phyloP scores from a whole-genome alignment of 208 protist genomes.

The Acanthamoeba rhysodes region DNA sequence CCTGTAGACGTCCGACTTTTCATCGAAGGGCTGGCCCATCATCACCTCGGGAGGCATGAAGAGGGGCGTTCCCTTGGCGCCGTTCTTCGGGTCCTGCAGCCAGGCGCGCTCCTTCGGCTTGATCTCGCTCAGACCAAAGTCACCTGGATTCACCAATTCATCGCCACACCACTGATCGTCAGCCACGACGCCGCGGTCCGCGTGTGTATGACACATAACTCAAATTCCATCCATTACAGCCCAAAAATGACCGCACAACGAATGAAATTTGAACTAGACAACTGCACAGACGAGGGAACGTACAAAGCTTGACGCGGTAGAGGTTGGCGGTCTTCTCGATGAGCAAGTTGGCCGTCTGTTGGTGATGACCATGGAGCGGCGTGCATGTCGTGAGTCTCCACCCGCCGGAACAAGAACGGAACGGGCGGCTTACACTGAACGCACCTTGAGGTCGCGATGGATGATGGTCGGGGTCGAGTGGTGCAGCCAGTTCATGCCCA shows the following conservation, averaged over 20 bases:
- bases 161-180: too few relatives aligned
- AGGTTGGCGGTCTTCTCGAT: constrained; percentile 2
- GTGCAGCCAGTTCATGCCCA: constrained; percentile 85
- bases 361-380: too few relatives aligned
- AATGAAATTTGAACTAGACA: background rate
- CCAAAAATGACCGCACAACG: background rate
- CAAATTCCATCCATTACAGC: too few relatives aligned
- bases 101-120: constrained; percentile 80
- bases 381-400: too few relatives aligned
- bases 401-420: too few relatives aligned
- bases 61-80: constrained; percentile 84
- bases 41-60: constrained; percentile 89
- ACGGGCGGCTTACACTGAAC: too few relatives aligned
- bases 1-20: constrained; percentile 86
- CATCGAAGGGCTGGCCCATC: constrained; percentile 82
- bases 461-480: constrained; percentile 82
- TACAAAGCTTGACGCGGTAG: constrained; percentile 30
- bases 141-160: background rate
- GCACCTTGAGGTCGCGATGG: constrained; percentile 83
- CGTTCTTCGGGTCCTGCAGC: constrained; percentile 81
- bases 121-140: constrained; percentile 76
- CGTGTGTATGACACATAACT: too few relatives aligned
- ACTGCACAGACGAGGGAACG: background rate
- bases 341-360: constrained; percentile 29
- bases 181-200: too few relatives aligned